These are phyloP conservation scores for Trypanosoma cruzi DNA, from an alignment of 208 protist genomes.

Conservation along the genomic window DNA sequence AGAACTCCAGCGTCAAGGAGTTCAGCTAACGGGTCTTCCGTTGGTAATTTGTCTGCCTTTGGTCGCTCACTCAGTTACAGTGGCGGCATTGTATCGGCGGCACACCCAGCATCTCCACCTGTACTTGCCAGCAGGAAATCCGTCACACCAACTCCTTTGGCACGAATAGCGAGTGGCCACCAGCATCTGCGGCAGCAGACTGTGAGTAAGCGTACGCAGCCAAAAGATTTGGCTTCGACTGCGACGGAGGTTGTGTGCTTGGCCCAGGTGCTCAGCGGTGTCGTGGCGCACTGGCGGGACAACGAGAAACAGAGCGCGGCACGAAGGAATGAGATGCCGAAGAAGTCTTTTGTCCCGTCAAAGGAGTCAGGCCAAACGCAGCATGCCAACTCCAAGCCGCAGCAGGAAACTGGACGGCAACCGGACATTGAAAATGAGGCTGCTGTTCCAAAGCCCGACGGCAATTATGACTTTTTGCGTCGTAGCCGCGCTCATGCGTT, in stretches of 20 bases:
- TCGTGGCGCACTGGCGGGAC: background rate
- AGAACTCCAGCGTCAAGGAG: background rate
- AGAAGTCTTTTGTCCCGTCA: background rate
- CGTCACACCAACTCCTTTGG: background rate
- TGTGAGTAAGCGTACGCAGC: background rate
- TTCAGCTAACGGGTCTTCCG: background rate
- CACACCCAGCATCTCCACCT: background rate
- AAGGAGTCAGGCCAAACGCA: background rate
- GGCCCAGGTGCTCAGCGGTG: background rate
- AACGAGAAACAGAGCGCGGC: background rate
- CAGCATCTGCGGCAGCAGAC: background rate
- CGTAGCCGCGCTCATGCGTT: conserved; percentile 18
- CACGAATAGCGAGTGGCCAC: background rate
- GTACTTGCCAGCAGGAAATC: background rate
- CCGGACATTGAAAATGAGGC: background rate
- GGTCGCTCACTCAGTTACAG: conserved; percentile 17
- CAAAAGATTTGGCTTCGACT: background rate
- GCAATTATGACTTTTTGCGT: conserved; percentile 12
- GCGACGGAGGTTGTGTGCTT: conserved; percentile 10
- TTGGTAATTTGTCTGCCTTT: background rate
- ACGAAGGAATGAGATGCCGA: no score
- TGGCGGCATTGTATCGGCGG: background rate
- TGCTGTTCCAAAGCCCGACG: background rate
- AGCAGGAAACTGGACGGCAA: conserved; percentile 1
- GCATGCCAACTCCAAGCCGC: no score